Conservation (phyloP, 108 stramenopile genomes). For the Poteriospumella lacustris region DNA sequence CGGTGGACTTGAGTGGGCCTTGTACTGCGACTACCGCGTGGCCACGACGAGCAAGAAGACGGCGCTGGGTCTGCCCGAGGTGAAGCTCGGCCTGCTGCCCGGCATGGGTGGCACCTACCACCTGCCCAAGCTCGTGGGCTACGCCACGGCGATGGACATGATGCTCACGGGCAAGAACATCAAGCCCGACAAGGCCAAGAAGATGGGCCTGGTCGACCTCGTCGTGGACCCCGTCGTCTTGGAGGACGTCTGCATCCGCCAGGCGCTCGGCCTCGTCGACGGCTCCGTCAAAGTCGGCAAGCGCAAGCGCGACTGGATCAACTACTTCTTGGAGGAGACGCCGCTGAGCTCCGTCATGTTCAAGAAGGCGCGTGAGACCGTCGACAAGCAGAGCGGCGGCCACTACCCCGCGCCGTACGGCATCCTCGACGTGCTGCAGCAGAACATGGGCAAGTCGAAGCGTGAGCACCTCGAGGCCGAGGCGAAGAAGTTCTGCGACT, state of each 20-base stretch:
- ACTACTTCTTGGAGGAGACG: constrained; percentile 80
- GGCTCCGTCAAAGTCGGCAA: constrained; percentile 71
- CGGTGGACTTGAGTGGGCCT: constrained; percentile 97
- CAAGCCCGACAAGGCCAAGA: constrained; percentile 88
- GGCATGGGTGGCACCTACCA: constrained; percentile 98
- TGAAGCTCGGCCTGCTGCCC: constrained; percentile 92
- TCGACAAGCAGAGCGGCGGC: constrained; percentile 82
- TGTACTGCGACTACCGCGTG: constrained; percentile 96
- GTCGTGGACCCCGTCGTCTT: constrained; percentile 82
- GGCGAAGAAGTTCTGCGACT: constrained; percentile 85
- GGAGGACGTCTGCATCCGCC: constrained; percentile 72
- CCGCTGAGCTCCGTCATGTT: constrained; percentile 79
- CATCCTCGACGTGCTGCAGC: constrained; percentile 67
- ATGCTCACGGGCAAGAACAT: constrained; percentile 92
- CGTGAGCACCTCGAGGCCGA: constrained; percentile 76
- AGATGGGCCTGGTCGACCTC: constrained; percentile 92
- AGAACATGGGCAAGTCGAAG: constrained; percentile 16
- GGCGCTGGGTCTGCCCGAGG: constrained; percentile 90
- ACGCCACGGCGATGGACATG: constrained; percentile 78
- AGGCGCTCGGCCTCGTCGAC: constrained; percentile 72
- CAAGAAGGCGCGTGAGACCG: constrained; percentile 81
- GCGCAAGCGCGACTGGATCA: constrained; percentile 72
- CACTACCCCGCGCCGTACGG: constrained; percentile 89
- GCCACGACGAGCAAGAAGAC: constrained; percentile 83
- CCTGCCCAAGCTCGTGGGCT: constrained; percentile 77